Conservation (phyloP, 257 asterid species). For the Penstemon eatonii region DNA sequence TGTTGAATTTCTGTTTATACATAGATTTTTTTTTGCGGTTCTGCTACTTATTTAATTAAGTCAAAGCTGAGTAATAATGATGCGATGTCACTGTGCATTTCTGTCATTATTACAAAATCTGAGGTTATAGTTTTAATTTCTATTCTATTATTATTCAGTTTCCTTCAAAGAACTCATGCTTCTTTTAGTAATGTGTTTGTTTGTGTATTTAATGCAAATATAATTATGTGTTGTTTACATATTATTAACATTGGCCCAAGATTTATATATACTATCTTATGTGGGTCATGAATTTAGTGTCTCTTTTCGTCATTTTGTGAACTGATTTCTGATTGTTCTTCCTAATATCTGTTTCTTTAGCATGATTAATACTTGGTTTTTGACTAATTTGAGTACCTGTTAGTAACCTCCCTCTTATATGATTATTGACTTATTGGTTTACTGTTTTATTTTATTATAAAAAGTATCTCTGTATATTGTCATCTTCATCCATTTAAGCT, state of each 20-base stretch:
- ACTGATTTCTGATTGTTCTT: neutral
- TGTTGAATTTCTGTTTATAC: slow-evolving; percentile 10
- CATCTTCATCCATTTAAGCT: too few species aligned
- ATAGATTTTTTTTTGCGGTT: slow-evolving; percentile 2
- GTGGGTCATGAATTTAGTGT: neutral
- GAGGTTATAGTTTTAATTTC: neutral
- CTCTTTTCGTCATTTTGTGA: slow-evolving; percentile 1
- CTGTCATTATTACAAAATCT: neutral
- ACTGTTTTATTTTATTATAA: too few species aligned
- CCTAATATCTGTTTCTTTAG: neutral
- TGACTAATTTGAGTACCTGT: too few species aligned
- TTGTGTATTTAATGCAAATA: slow-evolving; percentile 2
- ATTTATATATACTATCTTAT: neutral
- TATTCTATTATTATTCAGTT: neutral
- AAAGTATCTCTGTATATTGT: too few species aligned
- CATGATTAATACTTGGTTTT: neutral
- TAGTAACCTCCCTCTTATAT: too few species aligned
- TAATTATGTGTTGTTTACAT: neutral
- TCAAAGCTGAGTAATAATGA: neutral
- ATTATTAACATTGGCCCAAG: neutral
- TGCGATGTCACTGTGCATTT: neutral
- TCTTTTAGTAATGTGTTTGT: slow-evolving; percentile 23
- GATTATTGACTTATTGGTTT: too few species aligned
- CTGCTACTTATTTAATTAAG: neutral
- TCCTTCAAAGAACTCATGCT: slow-evolving; percentile 11